Base-by-base conservation (phyloP, 148 eudicot species). In the Fagopyrum tataricum region DNA sequence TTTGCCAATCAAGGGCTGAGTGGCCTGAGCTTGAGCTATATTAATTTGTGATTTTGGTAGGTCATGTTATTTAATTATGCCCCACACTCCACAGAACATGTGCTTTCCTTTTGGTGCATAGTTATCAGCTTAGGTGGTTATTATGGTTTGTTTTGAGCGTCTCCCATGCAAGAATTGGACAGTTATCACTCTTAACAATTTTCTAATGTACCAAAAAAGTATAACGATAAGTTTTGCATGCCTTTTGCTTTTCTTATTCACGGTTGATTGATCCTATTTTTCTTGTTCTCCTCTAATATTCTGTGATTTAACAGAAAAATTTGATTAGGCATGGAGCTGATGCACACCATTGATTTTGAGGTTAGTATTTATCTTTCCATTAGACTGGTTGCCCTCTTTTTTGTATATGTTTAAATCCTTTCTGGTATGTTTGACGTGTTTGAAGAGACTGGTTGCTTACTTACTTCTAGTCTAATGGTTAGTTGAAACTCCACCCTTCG, bases 1-100 rank as follows among this genome's bases (percentile, higher is more conserved):
- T 64, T 64, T 64, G 69, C 69, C 44, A 64, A 64, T 64, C 69
- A 64, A 64, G 20, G 69, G 69, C 69, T 64, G 69, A 39, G 44
- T 0, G 20, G 69, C 43, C 69, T 64, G 69, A 39, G 44, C 3
- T 37, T 64, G 41, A 31, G 43, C 69, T 64, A 5, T 55, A 55
- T 18, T 31, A n/a, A 62, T 31, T 13, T 62, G 40, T 62, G 68
- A 1, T 46, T 8, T 46, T 46, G 49, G 49, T 46, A 8, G 13
- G 49, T 46, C 13, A 46, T 46, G 13, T 8, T 46, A 46, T 8
- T 46, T 46, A 8, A 46, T 46, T 46, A 46, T 46, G 49, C 13
- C 49, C 49, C 49, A 46, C 49, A 8, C 49, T 46, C 49, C 49
- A 46, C 49, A 46, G 37, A 31, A 10, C 49, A 46, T 46, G 49